phyloP scores from a whole-genome alignment of 2,329 filamentous ascomycete species.

The Anisogramma anomala region DNA sequence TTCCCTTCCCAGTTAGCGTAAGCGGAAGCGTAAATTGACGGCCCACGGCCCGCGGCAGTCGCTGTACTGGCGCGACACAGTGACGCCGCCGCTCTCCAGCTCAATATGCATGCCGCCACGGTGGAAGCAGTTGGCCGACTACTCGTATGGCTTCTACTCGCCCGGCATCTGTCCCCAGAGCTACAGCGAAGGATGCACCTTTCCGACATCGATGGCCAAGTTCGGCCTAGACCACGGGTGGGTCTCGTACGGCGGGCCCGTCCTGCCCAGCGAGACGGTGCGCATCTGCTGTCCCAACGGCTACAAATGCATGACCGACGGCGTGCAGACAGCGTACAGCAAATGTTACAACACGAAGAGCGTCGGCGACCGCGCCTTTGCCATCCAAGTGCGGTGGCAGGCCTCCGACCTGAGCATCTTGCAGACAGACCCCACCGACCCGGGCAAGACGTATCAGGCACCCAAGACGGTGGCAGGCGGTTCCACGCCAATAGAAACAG shows the following conservation, averaged over 20 bases:
- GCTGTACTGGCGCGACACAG: constrained; percentile 2
- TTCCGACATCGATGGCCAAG: neutral
- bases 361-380: constrained; percentile 13
- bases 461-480: neutral
- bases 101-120: constrained; percentile 5
- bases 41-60: neutral
- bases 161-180: constrained; percentile 14
- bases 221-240: neutral
- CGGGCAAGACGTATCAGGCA: constrained; percentile 13
- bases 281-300: constrained; percentile 2
- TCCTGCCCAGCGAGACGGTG: neutral
- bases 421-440: constrained; percentile 16
- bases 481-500: neutral
- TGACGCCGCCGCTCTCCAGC: constrained; percentile 5
- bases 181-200: constrained; percentile 1
- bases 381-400: constrained; percentile 17
- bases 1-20: too few relatives aligned
- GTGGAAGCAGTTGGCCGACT: constrained; percentile 4
- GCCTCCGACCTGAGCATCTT: constrained; percentile 14
- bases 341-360: constrained; percentile 14
- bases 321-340: constrained; percentile 10
- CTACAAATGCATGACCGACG: constrained; percentile 4
- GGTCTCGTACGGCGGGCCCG: constrained; percentile 1
- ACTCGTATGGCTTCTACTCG: constrained; percentile 14
- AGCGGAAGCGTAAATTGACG: neutral